Evolutionary conservation across 2,329 filamentous ascomycete genomes (phyloP).

Genomic region (Arachnomyces sp.): DNA sequence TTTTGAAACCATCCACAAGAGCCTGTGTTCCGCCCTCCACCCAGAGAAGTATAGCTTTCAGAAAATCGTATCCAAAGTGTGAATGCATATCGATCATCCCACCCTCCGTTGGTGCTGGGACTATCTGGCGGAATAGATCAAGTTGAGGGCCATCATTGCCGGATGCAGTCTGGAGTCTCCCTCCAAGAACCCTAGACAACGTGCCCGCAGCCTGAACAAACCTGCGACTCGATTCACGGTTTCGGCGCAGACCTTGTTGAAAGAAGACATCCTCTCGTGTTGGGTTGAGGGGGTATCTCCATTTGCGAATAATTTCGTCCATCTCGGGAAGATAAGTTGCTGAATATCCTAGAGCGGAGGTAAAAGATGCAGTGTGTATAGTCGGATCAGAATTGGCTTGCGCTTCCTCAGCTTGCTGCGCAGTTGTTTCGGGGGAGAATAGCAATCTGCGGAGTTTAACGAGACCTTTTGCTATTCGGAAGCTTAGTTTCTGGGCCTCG

Average conservation of each 20-base stretch:
- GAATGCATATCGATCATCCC: conserved; percentile 33
- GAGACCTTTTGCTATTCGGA: conserved; percentile 48
- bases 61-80: conserved; percentile 57
- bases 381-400: conserved; percentile 21
- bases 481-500: conserved; percentile 46
- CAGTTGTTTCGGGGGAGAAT: conserved; percentile 42
- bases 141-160: conserved; percentile 31
- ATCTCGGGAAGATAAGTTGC: conserved; percentile 47
- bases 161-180: conserved; percentile 40
- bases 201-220: conserved; percentile 58
- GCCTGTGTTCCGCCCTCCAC: conserved; percentile 51
- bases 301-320: conserved; percentile 47
- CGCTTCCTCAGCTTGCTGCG: conserved; percentile 24
- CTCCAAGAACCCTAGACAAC: conserved; percentile 50
- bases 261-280: conserved; percentile 43
- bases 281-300: conserved; percentile 55
- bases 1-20: conserved; percentile 51
- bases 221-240: conserved; percentile 49
- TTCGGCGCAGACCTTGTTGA: conserved; percentile 50
- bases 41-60: conserved; percentile 58
- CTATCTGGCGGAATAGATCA: conserved; percentile 43
- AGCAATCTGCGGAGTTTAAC: conserved; percentile 49
- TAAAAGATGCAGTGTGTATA: conserved; percentile 33
- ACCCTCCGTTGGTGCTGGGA: conserved; percentile 40
- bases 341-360: conserved; percentile 36